Evolutionary conservation across 257 asterid species (phyloP).

Genomic region (Rehmannia glutinosa): DNA sequence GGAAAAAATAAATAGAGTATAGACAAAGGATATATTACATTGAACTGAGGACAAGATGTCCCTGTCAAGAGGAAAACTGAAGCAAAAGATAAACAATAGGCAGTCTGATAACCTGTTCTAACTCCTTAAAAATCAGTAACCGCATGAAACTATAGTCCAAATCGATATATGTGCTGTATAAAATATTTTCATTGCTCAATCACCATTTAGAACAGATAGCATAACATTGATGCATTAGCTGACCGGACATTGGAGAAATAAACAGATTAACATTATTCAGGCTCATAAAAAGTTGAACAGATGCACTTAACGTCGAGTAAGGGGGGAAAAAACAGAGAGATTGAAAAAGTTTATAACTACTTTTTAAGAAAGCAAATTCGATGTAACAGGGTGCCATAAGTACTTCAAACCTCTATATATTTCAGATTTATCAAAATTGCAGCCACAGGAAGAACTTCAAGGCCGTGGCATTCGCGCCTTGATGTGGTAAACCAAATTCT

Average conservation of each 20-base stretch:
- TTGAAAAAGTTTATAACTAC: background rate
- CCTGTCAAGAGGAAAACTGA: background rate
- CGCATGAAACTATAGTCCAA: background rate
- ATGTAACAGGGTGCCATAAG: background rate
- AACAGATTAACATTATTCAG: background rate
- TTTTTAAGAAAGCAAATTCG: background rate
- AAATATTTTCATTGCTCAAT: background rate
- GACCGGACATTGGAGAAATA: background rate
- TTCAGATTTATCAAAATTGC: background rate
- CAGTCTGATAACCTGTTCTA: background rate
- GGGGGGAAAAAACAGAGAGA: background rate
- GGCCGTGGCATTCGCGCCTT: constrained; percentile 1
- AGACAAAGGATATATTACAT: background rate
- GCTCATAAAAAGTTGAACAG: constrained; percentile 9
- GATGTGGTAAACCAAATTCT: background rate
- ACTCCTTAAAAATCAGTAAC: constrained; percentile 13
- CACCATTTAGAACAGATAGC: constrained; percentile 6
- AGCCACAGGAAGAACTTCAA: background rate
- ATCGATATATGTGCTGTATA: background rate
- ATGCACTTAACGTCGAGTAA: background rate
- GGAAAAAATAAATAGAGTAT: background rate
- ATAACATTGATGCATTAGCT: background rate
- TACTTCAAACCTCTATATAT: background rate
- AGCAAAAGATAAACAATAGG: background rate
- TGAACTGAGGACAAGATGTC: background rate